Conservation (phyloP, 179 eudicot genomes). For the Beta lomatogona region DNA sequence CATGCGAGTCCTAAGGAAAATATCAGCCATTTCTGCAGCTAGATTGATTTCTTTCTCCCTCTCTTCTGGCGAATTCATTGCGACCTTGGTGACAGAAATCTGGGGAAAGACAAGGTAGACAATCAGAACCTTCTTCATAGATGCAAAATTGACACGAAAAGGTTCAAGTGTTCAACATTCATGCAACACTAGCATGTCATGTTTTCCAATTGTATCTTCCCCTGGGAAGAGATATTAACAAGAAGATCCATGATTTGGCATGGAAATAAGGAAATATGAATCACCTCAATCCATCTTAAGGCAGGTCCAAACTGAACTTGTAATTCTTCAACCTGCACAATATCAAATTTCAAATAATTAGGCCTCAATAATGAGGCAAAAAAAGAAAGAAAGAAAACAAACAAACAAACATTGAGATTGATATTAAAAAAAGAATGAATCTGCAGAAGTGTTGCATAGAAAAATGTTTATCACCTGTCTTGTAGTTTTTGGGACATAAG, state of each 20-base stretch:
- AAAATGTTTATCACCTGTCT: conserved; percentile 59
- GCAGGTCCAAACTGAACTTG: conserved; percentile 57
- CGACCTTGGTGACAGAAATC: conserved; percentile 88
- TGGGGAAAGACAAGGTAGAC: conserved; percentile 30
- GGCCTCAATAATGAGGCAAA: neutral
- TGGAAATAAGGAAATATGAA: conserved; percentile 5
- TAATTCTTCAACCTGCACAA: conserved; percentile 79
- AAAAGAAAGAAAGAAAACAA: too few relatives aligned
- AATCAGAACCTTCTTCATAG: neutral
- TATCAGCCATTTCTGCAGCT: conserved; percentile 77
- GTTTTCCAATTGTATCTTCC: neutral
- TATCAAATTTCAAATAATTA: neutral
- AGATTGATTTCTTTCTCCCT: conserved; percentile 76
- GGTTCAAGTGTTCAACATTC: neutral
- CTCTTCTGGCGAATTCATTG: conserved; percentile 77
- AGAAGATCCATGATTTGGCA: neutral
- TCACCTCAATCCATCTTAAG: conserved; percentile 78
- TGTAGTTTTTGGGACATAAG: conserved; percentile 98
- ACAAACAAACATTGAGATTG: neutral
- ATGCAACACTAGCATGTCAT: neutral
- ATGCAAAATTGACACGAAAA: too few relatives aligned
- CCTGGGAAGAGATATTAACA: neutral
- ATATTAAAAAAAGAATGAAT: neutral
- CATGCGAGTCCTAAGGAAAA: conserved; percentile 57
- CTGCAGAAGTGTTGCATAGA: neutral